A percentile compares a stretch with the other conserved stretches of the same genome.
Conservation (phyloP, 805 yeast species). For the Saccharomyces kudriavzevii region DNA sequence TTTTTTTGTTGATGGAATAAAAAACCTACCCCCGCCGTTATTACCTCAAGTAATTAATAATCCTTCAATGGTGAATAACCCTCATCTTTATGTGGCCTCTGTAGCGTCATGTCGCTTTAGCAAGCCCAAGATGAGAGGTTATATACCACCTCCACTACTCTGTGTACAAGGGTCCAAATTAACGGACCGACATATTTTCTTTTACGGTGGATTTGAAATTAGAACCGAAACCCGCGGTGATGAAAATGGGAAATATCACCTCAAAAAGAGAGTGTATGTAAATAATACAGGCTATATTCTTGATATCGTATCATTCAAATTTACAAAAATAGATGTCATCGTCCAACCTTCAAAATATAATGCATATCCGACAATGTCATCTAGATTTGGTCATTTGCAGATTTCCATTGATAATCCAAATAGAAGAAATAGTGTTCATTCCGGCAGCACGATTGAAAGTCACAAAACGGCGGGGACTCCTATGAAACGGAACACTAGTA, state of each 20-base stretch:
- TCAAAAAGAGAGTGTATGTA: conserved; percentile 38
- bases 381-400: conserved; percentile 37
- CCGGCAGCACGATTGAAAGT: background rate
- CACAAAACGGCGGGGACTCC: background rate
- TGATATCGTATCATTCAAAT: conserved; percentile 43
- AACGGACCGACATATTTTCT: conserved; percentile 48
- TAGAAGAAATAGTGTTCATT: background rate
- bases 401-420: conserved; percentile 11
- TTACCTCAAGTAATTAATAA: conserved; percentile 34
- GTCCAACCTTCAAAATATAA: conserved; percentile 27
- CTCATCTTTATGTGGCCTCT: conserved; percentile 31
- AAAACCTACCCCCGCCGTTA: conserved; percentile 41
- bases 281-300: conserved; percentile 52
- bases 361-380: conserved; percentile 25
- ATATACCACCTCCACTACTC: conserved; percentile 45
- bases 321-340: conserved; percentile 38
- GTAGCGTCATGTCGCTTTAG: conserved; percentile 34
- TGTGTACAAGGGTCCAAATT: conserved; percentile 42
- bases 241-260: conserved; percentile 27
- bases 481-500: background rate
- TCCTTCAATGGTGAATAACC: conserved; percentile 36
- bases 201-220: conserved; percentile 59
- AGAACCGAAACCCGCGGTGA: conserved; percentile 29
- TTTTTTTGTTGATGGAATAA: conserved; percentile 32
- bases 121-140: conserved; percentile 31